A percentile compares a stretch with the other conserved stretches of the same genome.
These are phyloP conservation scores for Colletotrichum coccodes DNA, from an alignment of 2,329 filamentous ascomycete species.

Conservation along the genomic window DNA sequence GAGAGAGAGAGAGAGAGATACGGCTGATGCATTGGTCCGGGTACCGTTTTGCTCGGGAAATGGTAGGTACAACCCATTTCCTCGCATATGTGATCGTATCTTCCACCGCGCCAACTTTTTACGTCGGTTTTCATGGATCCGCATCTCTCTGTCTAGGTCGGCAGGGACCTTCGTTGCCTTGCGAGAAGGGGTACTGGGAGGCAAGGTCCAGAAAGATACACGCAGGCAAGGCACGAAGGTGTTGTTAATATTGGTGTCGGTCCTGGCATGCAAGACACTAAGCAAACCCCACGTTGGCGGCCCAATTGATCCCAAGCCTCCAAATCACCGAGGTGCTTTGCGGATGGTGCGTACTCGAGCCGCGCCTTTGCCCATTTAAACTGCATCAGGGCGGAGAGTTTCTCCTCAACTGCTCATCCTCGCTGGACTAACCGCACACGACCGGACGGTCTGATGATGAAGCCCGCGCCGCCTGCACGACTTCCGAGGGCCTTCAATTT, in stretches of 20 bases:
- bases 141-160: too few relatives aligned
- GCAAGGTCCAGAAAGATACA: not conserved
- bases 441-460: not conserved
- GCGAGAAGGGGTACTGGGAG: too few relatives aligned
- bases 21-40: too few relatives aligned
- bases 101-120: too few relatives aligned
- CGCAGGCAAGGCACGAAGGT: not conserved
- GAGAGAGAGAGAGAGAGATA: too few relatives aligned
- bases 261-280: conserved; percentile 13
- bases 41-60: too few relatives aligned
- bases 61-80: too few relatives aligned
- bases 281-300: not conserved
- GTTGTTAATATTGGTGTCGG: not conserved
- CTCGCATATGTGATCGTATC: too few relatives aligned
- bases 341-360: not conserved
- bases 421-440: not conserved
- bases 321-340: not conserved
- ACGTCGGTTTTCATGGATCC: too few relatives aligned
- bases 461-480: not conserved
- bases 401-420: not conserved
- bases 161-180: too few relatives aligned
- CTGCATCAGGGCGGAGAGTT: not conserved
- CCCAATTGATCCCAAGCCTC: not conserved
- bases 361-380: not conserved
- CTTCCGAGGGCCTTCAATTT: not conserved